Evolutionary conservation across 768 basidiomycete species (phyloP).

Genomic region (Suillus bovinus): DNA sequence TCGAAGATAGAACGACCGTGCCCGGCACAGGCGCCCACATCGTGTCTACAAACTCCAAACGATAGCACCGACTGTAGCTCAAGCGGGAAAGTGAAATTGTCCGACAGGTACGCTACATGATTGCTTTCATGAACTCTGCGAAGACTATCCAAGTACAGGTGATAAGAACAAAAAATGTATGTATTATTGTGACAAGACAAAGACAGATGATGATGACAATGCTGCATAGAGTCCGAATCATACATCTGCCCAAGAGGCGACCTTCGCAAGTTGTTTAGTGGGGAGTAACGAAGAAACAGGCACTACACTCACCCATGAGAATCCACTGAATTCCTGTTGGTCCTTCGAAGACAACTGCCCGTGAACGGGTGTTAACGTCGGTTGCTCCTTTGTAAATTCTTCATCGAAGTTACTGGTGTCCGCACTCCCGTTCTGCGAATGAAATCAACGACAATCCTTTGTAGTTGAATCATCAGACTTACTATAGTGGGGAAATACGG

Average conservation of each 20-base stretch:
- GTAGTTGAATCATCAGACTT: conserved; percentile 30
- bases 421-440: conserved; percentile 70
- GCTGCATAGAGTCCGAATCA: conserved; percentile 33
- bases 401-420: conserved; percentile 95
- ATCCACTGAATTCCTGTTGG: conserved; percentile 95
- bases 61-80: conserved; percentile 9
- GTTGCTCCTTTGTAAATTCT: conserved; percentile 96
- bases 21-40: conserved; percentile 77
- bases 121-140: conserved; percentile 24
- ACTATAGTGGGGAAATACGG: conserved; percentile 98
- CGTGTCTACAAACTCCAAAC: conserved; percentile 36
- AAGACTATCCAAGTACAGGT: conserved; percentile 42
- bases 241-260: conserved; percentile 61
- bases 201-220: conserved; percentile 30
- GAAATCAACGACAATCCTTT: conserved; percentile 16
- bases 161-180: conserved; percentile 27
- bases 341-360: conserved; percentile 87
- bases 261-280: conserved; percentile 13
- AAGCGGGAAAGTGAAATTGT: conserved; percentile 10
- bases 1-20: conserved; percentile 33
- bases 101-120: conserved; percentile 19
- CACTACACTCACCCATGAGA: conserved; percentile 77
- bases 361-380: conserved; percentile 96
- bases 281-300: background rate
- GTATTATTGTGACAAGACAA: conserved; percentile 36